Base-by-base conservation (phyloP, 2,329 filamentous ascomycete genomes). In the Arthrobotrys pseudoclavata region DNA sequence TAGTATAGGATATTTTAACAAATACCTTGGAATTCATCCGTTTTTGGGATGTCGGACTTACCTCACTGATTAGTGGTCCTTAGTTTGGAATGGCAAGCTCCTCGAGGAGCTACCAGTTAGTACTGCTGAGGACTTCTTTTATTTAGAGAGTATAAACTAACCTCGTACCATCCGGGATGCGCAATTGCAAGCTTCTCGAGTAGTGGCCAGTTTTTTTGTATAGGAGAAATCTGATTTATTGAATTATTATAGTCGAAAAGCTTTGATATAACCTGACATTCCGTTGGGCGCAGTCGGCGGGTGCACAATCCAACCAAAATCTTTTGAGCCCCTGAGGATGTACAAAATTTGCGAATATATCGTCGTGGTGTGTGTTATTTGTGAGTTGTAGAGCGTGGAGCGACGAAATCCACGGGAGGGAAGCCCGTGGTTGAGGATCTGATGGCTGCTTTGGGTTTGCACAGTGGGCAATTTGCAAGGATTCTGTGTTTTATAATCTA, bases 181-280 rank as follows among this genome's bases (percentile, higher is more conserved):
- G 47, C 31, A 24, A 70, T 47, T 4, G 67, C 67, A 31, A 70
- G 67, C 24, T 70, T 55, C 47, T 70, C 67, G 1, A 70, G 47
- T 3, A 53, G 6, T 1, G 55, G 55, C 67, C 67, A 70, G 22
- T 70, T 70, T 22, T 50, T 10, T 5, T 50, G 47, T 10, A 10
- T 26, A 5, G 26, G 20, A 24, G 47, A 50, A 1, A 50, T 26
- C 12, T 10, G 47, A 24, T 12, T 50, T 13, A 26, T 7, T 13
- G 22, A 1, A 10, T 24, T 15, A 2, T 13, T 5, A 26, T 50
- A 50, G 2, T 50, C 47, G 12, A 50, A 26, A 10, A 50, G 3
- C 10, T 13, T 24, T 26, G 47, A 50, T 4, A 20, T 24, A 50
- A 26, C 20, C 5, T 24, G n/a, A 26, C 47, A 50, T 50, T 26